A percentile compares a stretch with the other conserved stretches of the same genome.
These are phyloP conservation scores for Rosa lucieae DNA, from an alignment of 306 rosid genomes.

Conservation along the genomic window DNA sequence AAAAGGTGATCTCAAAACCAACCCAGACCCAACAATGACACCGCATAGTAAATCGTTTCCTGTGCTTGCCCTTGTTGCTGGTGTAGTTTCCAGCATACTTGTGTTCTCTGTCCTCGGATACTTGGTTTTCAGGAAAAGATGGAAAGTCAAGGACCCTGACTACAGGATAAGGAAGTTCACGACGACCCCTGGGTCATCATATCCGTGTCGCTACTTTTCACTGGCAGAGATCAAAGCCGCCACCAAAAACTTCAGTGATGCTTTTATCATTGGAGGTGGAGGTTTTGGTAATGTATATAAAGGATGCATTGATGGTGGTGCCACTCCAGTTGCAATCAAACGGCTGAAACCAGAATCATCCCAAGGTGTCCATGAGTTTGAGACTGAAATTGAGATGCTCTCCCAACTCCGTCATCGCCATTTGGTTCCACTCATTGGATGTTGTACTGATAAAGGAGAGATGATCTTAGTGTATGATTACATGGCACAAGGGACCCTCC, in stretches of 20 bases:
- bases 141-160: neutral
- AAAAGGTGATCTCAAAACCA: no score
- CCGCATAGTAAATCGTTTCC: no score
- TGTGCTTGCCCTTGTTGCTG: neutral
- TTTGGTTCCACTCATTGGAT: constrained; percentile 33
- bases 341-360: constrained; percentile 36
- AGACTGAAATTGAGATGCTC: constrained; percentile 40
- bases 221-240: constrained; percentile 33
- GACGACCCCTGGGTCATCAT: constrained; percentile 6
- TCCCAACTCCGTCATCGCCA: constrained; percentile 35
- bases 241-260: constrained; percentile 29
- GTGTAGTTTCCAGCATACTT: constrained; percentile 6
- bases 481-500: constrained; percentile 21
- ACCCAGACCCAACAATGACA: no score
- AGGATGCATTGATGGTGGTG: constrained; percentile 18
- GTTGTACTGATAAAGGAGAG: constrained; percentile 12
- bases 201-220: constrained; percentile 36
- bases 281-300: constrained; percentile 50
- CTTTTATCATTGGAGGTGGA: constrained; percentile 30
- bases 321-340: constrained; percentile 28
- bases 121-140: neutral
- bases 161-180: neutral
- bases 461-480: constrained; percentile 38
- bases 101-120: neutral
- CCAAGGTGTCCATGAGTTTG: constrained; percentile 40